Evolutionary conservation across 306 rosid species (phyloP), one percentile per base, ranked within the genome.

Genomic region (Quercus cerris): DNA sequence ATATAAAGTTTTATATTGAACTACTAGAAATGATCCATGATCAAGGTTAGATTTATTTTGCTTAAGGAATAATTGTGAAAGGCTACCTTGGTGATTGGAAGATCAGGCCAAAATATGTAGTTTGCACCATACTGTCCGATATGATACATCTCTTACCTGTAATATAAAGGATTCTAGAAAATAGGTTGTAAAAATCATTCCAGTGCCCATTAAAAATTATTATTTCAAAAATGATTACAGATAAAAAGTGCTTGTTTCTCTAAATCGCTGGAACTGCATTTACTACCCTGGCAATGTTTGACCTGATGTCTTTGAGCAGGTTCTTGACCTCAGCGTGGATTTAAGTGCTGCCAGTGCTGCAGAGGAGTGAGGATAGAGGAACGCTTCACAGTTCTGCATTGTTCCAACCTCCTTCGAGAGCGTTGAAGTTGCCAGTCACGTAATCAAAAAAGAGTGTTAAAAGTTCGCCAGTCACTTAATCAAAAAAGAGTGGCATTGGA

Each of bases 301-400:
- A 27, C 62, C 46, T 49, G 59, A 62, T 78, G 49, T 75, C 33
- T 70, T 78, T 80, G 87, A 54, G 51, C 90, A 94, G 97, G 94
- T 79, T 81, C 79, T 92, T 80, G 99, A 94, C 87, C 95, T 94
- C 55, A 88, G 88, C 52, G 97, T 94, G 90, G 99, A 94, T 90
- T 86, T 94, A 55, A 94, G 97, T 80, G 94, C 97, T 82, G 99
- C 99, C 17, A 90, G 97, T 85, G 99, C 99, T 55, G 97, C 97
- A 35, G 97, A 94, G 84, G 99, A 94, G 87, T 92, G 86, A 89
- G 73, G 62, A 76, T 67, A 10, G 72, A 33, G 27, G 17, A 70
- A 20, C 38, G 27, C 78, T 4, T 17, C 73, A 18, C 35, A 59
- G 10, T 68, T 46, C 56, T 70, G 57, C 63, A 49, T 70, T 76